phyloP scores from a whole-genome alignment of 2,329 filamentous ascomycete species.

The Monilinia polystroma region DNA sequence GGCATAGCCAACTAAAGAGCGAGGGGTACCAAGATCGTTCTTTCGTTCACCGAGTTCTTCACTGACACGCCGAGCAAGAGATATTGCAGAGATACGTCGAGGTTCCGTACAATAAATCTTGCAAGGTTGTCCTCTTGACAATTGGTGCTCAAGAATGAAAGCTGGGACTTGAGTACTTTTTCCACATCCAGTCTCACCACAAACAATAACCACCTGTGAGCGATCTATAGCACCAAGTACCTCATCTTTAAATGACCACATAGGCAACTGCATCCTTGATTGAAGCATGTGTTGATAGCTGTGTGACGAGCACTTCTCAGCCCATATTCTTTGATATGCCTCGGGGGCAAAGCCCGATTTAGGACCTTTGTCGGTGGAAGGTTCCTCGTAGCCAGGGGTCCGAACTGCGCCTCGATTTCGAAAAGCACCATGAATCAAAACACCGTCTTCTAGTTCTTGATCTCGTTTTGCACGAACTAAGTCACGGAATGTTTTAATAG shows the following conservation, averaged over 20 bases:
- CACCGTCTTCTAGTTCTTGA: conserved; percentile 68
- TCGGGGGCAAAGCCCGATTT: conserved; percentile 34
- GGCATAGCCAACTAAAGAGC: conserved; percentile 89
- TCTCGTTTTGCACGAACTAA: conserved; percentile 68
- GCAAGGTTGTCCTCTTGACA: conserved; percentile 75
- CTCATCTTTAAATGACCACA: conserved; percentile 79
- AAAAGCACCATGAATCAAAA: conserved; percentile 76
- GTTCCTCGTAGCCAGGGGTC: conserved; percentile 51
- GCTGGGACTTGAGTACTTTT: conserved; percentile 98
- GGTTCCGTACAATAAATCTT: conserved; percentile 97
- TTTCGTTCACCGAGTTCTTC: conserved; percentile 88
- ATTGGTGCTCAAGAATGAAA: conserved; percentile 86
- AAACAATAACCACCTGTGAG: conserved; percentile 87
- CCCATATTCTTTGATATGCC: conserved; percentile 58
- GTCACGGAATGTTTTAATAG: conserved; percentile 66
- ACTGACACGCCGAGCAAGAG: conserved; percentile 86
- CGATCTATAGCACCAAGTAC: conserved; percentile 75
- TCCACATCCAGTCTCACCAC: conserved; percentile 93
- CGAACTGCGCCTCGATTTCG: conserved; percentile 56
- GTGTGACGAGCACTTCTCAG: conserved; percentile 67
- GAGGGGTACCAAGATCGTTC: conserved; percentile 74
- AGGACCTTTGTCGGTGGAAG: conserved; percentile 40
- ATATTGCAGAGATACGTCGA: conserved; percentile 92
- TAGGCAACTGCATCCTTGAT: conserved; percentile 77
- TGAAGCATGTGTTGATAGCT: conserved; percentile 34